A percentile compares a stretch with the other conserved stretches of the same genome.
These are phyloP conservation scores for Lepiota venenata DNA, from an alignment of 768 basidiomycete genomes.

Conservation along the genomic window DNA sequence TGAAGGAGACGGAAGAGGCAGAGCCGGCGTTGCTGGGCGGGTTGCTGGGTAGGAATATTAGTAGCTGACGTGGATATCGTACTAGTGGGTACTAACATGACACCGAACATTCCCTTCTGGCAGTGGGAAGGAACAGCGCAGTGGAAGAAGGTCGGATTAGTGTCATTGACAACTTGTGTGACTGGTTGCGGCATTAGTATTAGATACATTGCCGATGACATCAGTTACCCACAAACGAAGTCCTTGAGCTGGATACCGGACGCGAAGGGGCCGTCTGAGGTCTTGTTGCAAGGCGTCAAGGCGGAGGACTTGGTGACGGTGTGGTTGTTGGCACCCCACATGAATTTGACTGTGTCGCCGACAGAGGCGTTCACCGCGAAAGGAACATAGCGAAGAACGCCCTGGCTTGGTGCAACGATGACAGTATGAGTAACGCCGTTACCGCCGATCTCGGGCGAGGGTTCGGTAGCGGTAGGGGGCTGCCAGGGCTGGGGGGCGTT, in stretches of 20 bases:
- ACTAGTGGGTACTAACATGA: conserved; percentile 43
- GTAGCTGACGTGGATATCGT: background rate
- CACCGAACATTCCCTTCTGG: conserved; percentile 83
- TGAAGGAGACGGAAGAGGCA: conserved; percentile 44
- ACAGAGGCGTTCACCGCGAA: conserved; percentile 73
- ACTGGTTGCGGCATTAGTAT: conserved; percentile 33
- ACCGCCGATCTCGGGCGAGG: conserved; percentile 32
- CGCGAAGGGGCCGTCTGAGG: conserved; percentile 52
- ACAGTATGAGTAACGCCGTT: conserved; percentile 67
- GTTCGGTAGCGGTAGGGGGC: conserved; percentile 29
- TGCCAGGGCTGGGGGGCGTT: conserved; percentile 28
- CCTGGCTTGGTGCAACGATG: conserved; percentile 74
- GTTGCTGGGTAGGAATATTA: conserved; percentile 37
- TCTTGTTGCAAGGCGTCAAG: conserved; percentile 72
- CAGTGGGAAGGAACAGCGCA: conserved; percentile 72
- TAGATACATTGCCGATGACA: background rate
- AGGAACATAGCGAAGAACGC: conserved; percentile 72
- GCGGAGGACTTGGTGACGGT: conserved; percentile 79
- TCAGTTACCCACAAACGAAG: conserved; percentile 53
- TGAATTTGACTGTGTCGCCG: conserved; percentile 73
- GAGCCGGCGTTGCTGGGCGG: conserved; percentile 46
- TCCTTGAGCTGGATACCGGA: conserved; percentile 61
- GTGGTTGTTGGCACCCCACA: conserved; percentile 78
- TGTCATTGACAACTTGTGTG: conserved; percentile 70
- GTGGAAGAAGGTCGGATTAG: conserved; percentile 71